Conservation (phyloP, 352 stramenopile genomes). For the Phytopythium sindhum region DNA sequence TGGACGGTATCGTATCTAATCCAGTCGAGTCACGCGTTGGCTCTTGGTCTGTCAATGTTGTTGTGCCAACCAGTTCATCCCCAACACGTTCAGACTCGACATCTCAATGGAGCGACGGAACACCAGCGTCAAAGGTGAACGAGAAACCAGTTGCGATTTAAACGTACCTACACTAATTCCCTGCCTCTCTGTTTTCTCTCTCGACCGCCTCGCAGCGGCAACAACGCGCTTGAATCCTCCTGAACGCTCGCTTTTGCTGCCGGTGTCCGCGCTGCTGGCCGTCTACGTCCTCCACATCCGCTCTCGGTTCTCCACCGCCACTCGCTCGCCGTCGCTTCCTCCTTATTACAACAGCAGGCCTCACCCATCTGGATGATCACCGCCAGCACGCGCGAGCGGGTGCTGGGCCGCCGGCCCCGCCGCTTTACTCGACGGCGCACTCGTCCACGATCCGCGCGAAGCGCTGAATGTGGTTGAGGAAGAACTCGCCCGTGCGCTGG, state of each 20-base stretch:
- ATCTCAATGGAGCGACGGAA: neutral
- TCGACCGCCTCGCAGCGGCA: neutral
- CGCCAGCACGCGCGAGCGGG: neutral
- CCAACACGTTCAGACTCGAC: neutral
- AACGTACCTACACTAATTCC: conserved; percentile 12
- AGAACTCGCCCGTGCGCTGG: conserved; percentile 88
- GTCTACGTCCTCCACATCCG: neutral
- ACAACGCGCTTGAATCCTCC: neutral
- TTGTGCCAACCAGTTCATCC: neutral
- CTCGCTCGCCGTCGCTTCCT: conserved; percentile 3
- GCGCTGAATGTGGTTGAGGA: conserved; percentile 88
- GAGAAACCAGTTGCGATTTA: conserved; percentile 10
- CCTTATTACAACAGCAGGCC: conserved; percentile 3
- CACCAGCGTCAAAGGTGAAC: conserved; percentile 1
- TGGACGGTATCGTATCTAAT: neutral
- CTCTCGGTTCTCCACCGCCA: neutral
- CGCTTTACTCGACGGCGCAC: conserved; percentile 34
- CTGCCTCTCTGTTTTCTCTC: neutral
- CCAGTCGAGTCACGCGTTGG: neutral
- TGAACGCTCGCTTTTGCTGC: neutral
- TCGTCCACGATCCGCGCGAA: conserved; percentile 86
- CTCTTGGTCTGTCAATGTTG: neutral
- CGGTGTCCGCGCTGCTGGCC: neutral
- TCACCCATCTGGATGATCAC: neutral
- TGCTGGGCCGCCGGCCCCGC: neutral